phyloP scores from a whole-genome alignment of 1,139 yeast genomes.

The Candida pseudoviswanathii region DNA sequence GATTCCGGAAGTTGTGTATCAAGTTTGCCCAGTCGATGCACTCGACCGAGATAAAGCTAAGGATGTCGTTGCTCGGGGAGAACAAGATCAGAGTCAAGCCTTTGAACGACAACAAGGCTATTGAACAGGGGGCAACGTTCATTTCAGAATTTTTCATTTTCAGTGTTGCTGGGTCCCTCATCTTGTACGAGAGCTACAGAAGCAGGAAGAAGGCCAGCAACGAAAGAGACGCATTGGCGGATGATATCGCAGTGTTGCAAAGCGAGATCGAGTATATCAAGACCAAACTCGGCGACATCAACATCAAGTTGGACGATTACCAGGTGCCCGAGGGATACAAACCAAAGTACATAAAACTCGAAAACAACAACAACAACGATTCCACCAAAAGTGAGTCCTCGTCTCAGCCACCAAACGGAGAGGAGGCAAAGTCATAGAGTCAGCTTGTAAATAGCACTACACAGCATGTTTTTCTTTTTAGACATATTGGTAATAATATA shows the following conservation, averaged over 20 bases:
- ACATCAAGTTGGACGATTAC: slow-evolving; percentile 49
- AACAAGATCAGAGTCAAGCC: slow-evolving; percentile 66
- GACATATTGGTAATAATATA: slow-evolving; percentile 1
- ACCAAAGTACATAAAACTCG: slow-evolving; percentile 44
- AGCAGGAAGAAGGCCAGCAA: slow-evolving; percentile 65
- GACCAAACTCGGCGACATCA: slow-evolving; percentile 22
- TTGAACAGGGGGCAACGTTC: slow-evolving; percentile 81
- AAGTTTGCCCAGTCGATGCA: slow-evolving; percentile 75
- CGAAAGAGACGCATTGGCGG: slow-evolving; percentile 65
- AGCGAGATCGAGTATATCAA: slow-evolving; percentile 64
- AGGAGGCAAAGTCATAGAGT: slow-evolving; percentile 1
- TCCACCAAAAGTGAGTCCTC: background rate
- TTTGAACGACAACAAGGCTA: slow-evolving; percentile 79
- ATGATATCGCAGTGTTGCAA: slow-evolving; percentile 69
- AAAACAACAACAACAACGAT: slow-evolving; percentile 2
- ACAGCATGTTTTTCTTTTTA: background rate
- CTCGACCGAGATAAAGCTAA: slow-evolving; percentile 60
- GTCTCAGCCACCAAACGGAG: background rate
- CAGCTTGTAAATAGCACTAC: background rate
- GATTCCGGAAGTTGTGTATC: slow-evolving; percentile 65
- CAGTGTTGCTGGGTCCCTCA: slow-evolving; percentile 75
- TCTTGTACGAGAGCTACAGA: slow-evolving; percentile 73
- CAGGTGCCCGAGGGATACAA: slow-evolving; percentile 47
- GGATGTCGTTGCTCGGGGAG: slow-evolving; percentile 67
- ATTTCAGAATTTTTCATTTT: slow-evolving; percentile 78